phyloP scores from a whole-genome alignment of 805 yeast genomes.

The Nakazawaea siamensis region DNA sequence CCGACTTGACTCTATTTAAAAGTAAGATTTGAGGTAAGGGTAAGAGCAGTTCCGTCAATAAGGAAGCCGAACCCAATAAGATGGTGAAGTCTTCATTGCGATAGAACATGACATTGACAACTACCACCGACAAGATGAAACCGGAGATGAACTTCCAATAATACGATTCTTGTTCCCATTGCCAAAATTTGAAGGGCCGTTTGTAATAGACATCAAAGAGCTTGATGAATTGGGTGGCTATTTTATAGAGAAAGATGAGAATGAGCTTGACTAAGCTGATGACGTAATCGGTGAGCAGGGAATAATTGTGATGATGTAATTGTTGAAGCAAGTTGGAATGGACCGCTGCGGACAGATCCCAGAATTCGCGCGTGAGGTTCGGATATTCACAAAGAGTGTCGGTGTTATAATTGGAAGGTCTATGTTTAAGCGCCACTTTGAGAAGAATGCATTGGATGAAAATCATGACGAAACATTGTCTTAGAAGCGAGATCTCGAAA shows the following conservation, averaged over 20 bases:
- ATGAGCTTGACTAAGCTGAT: conserved; percentile 10
- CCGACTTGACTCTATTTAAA: conserved; percentile 54
- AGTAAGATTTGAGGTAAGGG: conserved; percentile 77
- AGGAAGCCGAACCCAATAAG: conserved; percentile 24
- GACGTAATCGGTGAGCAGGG: background rate
- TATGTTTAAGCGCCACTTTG: conserved; percentile 50
- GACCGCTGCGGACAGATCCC: conserved; percentile 19
- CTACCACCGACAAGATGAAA: conserved; percentile 22
- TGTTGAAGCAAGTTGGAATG: conserved; percentile 15
- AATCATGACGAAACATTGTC: conserved; percentile 85
- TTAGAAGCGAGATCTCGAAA: conserved; percentile 66
- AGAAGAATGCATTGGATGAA: conserved; percentile 62
- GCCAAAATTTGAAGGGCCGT: conserved; percentile 74
- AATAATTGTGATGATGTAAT: background rate
- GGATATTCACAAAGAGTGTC: conserved; percentile 26
- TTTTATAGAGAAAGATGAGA: conserved; percentile 11
- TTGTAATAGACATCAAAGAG: conserved; percentile 64
- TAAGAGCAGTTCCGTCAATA: conserved; percentile 62
- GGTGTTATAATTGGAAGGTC: conserved; percentile 36
- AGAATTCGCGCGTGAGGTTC: conserved; percentile 17
- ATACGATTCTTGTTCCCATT: conserved; percentile 55
- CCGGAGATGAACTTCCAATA: conserved; percentile 58
- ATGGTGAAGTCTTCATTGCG: conserved; percentile 21
- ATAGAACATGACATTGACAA: conserved; percentile 16
- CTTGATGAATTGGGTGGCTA: conserved; percentile 34